Conservation (phyloP, 306 rosid genomes). For the Medicago truncatula region DNA sequence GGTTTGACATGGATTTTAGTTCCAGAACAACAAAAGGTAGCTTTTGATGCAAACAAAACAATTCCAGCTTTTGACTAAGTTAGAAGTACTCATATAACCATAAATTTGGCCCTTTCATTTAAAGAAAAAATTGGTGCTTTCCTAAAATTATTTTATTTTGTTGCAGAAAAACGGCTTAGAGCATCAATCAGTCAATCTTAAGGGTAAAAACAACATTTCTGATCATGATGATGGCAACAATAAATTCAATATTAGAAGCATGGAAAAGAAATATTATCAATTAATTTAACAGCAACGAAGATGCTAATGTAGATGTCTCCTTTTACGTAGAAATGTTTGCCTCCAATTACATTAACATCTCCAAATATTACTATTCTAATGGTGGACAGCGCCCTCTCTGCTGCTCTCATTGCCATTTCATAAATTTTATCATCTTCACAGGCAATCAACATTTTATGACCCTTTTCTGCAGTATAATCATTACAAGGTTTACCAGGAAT, state of each 20-base stretch:
- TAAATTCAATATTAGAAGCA: slow-evolving; percentile 1
- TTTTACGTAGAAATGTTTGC: slow-evolving; percentile 47
- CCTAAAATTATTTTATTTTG: slow-evolving; percentile 24
- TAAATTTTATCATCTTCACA: too few relatives aligned
- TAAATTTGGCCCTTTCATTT: not conserved
- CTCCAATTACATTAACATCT: slow-evolving; percentile 58
- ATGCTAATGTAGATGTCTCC: slow-evolving; percentile 23
- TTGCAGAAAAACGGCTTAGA: slow-evolving; percentile 27
- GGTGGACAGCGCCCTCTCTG: slow-evolving; percentile 75
- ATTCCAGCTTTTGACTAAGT: slow-evolving; percentile 30
- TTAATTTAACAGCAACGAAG: slow-evolving; percentile 21
- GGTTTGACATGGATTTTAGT: too few relatives aligned
- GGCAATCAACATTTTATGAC: too few relatives aligned
- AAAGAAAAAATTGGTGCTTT: not conserved
- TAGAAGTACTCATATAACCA: slow-evolving; percentile 14
- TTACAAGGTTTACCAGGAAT: slow-evolving; percentile 48
- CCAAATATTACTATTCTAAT: slow-evolving; percentile 48
- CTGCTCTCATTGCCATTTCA: too few relatives aligned
- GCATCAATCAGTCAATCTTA: not conserved
- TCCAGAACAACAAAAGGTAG: too few relatives aligned
- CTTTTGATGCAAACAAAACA: not conserved
- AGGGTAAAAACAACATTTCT: slow-evolving; percentile 5
- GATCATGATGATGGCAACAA: not conserved
- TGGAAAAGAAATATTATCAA: slow-evolving; percentile 14
- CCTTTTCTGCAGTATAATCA: slow-evolving; percentile 46